These are phyloP conservation scores for Volutella citrinella DNA, from an alignment of 2,329 filamentous ascomycete genomes.

Conservation along the genomic window DNA sequence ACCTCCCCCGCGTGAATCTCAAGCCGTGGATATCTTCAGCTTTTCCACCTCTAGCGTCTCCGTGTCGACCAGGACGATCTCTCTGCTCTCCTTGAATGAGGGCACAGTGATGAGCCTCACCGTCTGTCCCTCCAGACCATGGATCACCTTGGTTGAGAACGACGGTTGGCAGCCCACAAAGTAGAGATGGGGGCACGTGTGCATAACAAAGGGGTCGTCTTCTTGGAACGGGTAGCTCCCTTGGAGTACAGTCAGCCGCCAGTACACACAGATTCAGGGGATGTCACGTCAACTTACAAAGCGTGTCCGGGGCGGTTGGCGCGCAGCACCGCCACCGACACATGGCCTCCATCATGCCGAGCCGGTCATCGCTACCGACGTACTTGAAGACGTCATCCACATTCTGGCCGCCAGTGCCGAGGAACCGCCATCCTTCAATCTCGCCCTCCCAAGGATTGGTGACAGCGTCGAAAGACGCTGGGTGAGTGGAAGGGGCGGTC, in stretches of 20 bases:
- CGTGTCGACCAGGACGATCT: slow-evolving; percentile 79
- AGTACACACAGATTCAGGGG: neutral
- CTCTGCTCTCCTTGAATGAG: slow-evolving; percentile 71
- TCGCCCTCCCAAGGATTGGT: slow-evolving; percentile 95
- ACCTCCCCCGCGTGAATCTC: no score
- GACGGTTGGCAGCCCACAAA: slow-evolving; percentile 82
- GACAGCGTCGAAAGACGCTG: slow-evolving; percentile 80
- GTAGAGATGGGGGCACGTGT: slow-evolving; percentile 83
- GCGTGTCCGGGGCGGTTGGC: slow-evolving; percentile 90
- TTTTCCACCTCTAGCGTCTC: slow-evolving; percentile 79
- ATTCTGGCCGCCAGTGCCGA: slow-evolving; percentile 88
- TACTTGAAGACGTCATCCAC: slow-evolving; percentile 94
- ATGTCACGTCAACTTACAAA: slow-evolving; percentile 63
- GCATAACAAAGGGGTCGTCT: slow-evolving; percentile 85
- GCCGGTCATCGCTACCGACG: slow-evolving; percentile 69
- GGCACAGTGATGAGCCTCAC: slow-evolving; percentile 83
- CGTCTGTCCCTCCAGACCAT: slow-evolving; percentile 63
- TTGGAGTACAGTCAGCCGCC: slow-evolving; percentile 32
- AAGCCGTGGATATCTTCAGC: slow-evolving; percentile 52
- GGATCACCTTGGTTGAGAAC: slow-evolving; percentile 70
- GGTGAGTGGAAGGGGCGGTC: slow-evolving; percentile 34
- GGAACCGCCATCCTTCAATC: slow-evolving; percentile 82
- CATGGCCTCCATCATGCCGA: slow-evolving; percentile 93
- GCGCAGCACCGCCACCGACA: slow-evolving; percentile 88
- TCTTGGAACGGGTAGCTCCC: slow-evolving; percentile 97